Evolutionary conservation across 192 early-diverging fungal genomes (phyloP).

Genomic region (Backusella westeae): DNA sequence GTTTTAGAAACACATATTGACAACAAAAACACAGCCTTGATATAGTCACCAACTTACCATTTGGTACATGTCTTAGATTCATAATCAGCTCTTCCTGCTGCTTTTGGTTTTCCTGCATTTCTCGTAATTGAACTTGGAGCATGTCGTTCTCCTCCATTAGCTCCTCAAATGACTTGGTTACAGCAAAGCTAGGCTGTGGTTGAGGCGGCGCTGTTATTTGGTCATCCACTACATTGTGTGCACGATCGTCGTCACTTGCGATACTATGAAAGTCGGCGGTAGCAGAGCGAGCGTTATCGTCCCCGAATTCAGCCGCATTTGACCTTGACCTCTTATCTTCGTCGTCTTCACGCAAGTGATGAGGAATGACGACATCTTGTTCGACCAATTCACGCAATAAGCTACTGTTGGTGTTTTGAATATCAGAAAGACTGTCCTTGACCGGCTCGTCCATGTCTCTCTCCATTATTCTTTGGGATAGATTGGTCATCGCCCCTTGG

Average conservation of each 20-base stretch:
- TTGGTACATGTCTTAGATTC: conserved; percentile 23
- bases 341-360: conserved; percentile 12
- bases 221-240: conserved; percentile 23
- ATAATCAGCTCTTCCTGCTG: conserved; percentile 33
- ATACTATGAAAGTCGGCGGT: conserved; percentile 24
- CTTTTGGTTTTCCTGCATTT: conserved; percentile 31
- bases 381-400: conserved; percentile 8
- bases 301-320: conserved; percentile 41
- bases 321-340: conserved; percentile 32
- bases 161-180: conserved; percentile 34
- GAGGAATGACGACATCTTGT: background rate
- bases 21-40: background rate
- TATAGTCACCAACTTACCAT: background rate
- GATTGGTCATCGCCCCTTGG: conserved; percentile 17
- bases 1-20: background rate
- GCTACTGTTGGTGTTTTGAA: background rate
- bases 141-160: conserved; percentile 40
- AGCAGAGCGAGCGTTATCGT: conserved; percentile 33
- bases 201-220: conserved; percentile 39
- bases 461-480: conserved; percentile 12
- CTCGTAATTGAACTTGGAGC: conserved; percentile 25
- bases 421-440: conserved; percentile 6
- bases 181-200: conserved; percentile 38
- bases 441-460: conserved; percentile 26
- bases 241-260: conserved; percentile 16